phyloP scores from a whole-genome alignment of 176 grass and related monocot genomes.

The Triticum dicoccoides region DNA sequence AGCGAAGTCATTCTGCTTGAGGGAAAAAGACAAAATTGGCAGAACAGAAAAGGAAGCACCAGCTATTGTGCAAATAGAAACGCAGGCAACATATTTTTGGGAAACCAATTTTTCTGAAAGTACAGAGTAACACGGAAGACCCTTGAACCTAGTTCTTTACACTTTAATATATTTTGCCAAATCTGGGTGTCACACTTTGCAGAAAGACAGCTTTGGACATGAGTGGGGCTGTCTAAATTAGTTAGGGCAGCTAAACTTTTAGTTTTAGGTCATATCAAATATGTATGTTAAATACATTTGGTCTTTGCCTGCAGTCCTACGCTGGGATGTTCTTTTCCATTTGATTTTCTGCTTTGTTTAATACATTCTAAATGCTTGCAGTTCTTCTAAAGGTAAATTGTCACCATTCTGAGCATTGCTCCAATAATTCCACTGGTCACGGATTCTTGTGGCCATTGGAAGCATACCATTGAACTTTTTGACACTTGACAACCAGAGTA shows the following conservation, averaged over 20 bases:
- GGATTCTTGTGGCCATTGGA: not conserved
- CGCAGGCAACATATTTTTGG: slow-evolving; percentile 3
- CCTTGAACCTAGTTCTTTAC: slow-evolving; percentile 2
- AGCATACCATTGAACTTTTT: not conserved
- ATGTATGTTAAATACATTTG: not conserved
- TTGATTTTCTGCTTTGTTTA: not conserved
- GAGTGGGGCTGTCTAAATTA: slow-evolving; percentile 4
- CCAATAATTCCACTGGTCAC: not conserved
- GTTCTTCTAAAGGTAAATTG: not conserved
- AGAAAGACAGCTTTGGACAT: slow-evolving; percentile 3
- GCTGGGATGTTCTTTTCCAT: not conserved
- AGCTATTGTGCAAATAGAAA: slow-evolving; percentile 28
- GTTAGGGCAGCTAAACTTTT: not conserved
- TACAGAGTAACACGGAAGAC: not conserved
- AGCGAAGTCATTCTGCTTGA: slow-evolving; percentile 75
- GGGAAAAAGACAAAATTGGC: slow-evolving; percentile 54
- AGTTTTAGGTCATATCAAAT: not conserved
- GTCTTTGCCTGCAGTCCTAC: not conserved
- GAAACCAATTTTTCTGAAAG: slow-evolving; percentile 15
- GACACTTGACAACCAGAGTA: not conserved
- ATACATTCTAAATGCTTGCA: not conserved
- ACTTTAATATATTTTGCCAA: slow-evolving; percentile 24
- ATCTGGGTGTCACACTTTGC: not conserved
- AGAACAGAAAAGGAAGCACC: slow-evolving; percentile 45
- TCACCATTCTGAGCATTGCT: not conserved